phyloP scores from a whole-genome alignment of 2,329 filamentous ascomycete genomes.

The Aspergillus quadrilineatus region DNA sequence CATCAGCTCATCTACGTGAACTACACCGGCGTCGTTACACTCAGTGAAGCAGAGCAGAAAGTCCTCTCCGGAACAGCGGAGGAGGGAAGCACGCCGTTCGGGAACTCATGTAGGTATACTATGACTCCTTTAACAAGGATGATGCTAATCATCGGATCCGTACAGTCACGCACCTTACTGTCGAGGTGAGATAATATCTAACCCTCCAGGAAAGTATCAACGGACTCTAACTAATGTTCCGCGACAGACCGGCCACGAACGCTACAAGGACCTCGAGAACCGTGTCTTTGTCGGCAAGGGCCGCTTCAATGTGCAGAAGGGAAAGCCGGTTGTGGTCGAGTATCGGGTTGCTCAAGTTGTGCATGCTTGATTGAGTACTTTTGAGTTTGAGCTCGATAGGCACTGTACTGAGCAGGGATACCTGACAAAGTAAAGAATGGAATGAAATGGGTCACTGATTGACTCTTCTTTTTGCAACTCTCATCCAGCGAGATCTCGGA shows the following conservation, averaged over 20 bases:
- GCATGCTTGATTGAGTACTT: conserved; percentile 15
- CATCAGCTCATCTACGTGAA: conserved; percentile 39
- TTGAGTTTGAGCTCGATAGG: background rate
- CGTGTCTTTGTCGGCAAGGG: conserved; percentile 43
- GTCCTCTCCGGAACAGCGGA: conserved; percentile 35
- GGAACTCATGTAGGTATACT: conserved; percentile 39
- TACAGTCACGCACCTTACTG: conserved; percentile 38
- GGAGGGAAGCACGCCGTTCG: conserved; percentile 39
- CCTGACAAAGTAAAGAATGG: background rate
- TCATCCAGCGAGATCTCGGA: too few relatives aligned
- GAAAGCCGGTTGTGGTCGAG: conserved; percentile 40
- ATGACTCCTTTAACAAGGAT: background rate
- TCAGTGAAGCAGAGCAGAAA: conserved; percentile 33
- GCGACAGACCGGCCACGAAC: conserved; percentile 41
- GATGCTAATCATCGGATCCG: conserved; percentile 6
- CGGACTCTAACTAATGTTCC: background rate
- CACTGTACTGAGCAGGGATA: background rate
- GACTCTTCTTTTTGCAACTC: too few relatives aligned
- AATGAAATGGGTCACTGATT: background rate
- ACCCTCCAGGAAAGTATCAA: background rate
- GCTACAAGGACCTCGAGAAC: conserved; percentile 43
- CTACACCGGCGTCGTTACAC: conserved; percentile 42
- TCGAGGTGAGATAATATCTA: conserved; percentile 31
- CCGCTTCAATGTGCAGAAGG: conserved; percentile 40
- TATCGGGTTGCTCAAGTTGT: conserved; percentile 44